These are phyloP conservation scores for Stachybotrys chlorohalonatus DNA, from an alignment of 2,329 filamentous ascomycete species.

Conservation along the genomic window DNA sequence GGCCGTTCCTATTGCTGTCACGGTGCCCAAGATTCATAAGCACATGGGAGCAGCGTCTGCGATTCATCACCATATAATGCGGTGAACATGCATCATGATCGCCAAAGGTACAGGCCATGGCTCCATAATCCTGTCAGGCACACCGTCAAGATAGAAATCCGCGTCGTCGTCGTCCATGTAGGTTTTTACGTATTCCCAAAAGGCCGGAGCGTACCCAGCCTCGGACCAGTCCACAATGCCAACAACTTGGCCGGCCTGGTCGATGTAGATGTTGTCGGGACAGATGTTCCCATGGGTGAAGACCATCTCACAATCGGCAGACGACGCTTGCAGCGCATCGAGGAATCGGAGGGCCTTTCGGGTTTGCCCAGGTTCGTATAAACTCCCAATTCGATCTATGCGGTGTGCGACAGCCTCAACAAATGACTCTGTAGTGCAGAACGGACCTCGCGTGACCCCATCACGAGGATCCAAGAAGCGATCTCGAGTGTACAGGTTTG, in stretches of 20 bases:
- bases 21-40: not conserved
- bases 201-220: conserved; percentile 4
- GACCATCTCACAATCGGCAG: conserved; percentile 1
- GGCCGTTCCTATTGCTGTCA: too few relatives aligned
- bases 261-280: conserved; percentile 4
- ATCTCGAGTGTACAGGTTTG: conserved; percentile 2
- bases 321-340: conserved; percentile 1
- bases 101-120: not conserved
- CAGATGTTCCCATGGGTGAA: conserved; percentile 6
- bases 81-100: conserved; percentile 4
- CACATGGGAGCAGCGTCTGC: not conserved
- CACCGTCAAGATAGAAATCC: conserved; percentile 1
- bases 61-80: conserved; percentile 3
- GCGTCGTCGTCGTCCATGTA: conserved; percentile 2
- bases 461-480: conserved; percentile 4
- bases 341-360: conserved; percentile 3
- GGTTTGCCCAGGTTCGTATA: conserved; percentile 3
- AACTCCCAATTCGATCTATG: conserved; percentile 3
- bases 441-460: conserved; percentile 2
- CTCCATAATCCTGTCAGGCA: conserved; percentile 3
- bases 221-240: conserved; percentile 6
- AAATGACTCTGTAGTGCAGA: conserved; percentile 1
- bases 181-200: conserved; percentile 7
- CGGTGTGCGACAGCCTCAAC: not conserved
- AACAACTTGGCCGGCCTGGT: not conserved